Evolutionary conservation across 345 rosid species (phyloP).

Genomic region (Eucalyptus polyanthemos): DNA sequence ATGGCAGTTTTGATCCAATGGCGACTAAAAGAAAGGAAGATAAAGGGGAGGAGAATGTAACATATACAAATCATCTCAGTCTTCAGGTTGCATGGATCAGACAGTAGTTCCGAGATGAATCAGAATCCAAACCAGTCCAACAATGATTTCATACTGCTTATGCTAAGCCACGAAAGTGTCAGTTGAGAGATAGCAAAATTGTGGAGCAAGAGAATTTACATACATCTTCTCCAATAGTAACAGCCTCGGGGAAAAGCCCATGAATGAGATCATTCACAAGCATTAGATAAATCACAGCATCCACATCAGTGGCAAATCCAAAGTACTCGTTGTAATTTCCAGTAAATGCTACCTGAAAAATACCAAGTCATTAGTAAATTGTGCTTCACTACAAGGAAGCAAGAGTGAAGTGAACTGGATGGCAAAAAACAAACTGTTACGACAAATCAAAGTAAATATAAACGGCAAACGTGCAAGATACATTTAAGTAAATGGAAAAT

Average conservation of each 20-base stretch:
- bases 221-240: constrained; percentile 93
- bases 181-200: not conserved
- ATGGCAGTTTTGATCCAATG: not conserved
- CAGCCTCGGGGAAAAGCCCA: constrained; percentile 88
- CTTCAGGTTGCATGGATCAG: not conserved
- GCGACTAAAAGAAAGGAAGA: not conserved
- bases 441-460: not conserved
- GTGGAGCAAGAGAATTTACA: constrained; percentile 7
- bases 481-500: not conserved
- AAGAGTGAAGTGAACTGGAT: not conserved
- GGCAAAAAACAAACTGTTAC: not conserved
- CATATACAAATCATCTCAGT: not conserved
- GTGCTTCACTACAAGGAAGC: not conserved
- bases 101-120: not conserved
- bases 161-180: not conserved
- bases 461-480: not conserved
- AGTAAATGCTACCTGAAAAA: constrained; percentile 61
- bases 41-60: not conserved
- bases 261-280: constrained; percentile 91
- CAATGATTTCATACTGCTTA: not conserved
- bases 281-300: constrained; percentile 88
- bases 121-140: not conserved
- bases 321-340: constrained; percentile 91
- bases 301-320: constrained; percentile 85
- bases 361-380: not conserved